Percentiles rank a stretch among this genome's conserved stretches.
phyloP scores from a whole-genome alignment of 495 filamentous ascomycete species.

The Pseudomonodictys pantanalensis region DNA sequence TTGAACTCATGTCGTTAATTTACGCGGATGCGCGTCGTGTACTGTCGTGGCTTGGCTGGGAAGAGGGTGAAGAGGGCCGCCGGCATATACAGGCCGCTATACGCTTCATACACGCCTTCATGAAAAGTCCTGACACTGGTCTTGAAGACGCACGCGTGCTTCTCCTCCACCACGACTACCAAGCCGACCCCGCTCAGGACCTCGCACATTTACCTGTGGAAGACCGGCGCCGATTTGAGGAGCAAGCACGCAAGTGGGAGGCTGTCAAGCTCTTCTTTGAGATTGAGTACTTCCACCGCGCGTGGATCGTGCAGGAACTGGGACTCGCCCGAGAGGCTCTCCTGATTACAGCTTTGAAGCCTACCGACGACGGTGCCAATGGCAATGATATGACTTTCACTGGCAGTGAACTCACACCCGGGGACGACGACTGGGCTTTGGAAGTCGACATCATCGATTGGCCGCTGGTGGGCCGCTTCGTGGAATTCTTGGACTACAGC shows the following conservation, averaged over 20 bases:
- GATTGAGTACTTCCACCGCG: conserved; percentile 7
- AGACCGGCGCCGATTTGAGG: neutral
- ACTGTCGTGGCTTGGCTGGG: neutral
- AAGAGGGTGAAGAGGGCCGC: neutral
- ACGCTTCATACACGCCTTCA: neutral
- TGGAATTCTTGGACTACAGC: neutral
- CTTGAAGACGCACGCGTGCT: neutral
- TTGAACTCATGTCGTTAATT: neutral
- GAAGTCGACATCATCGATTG: neutral
- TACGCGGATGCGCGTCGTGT: neutral
- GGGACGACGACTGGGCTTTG: neutral
- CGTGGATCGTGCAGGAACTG: conserved; percentile 5
- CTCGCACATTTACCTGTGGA: neutral
- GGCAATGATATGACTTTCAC: neutral
- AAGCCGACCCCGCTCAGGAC: neutral
- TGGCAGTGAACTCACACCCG: neutral
- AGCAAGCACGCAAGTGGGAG: neutral
- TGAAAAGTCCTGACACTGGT: neutral
- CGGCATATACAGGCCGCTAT: neutral
- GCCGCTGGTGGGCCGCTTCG: neutral
- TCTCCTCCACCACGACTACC: neutral
- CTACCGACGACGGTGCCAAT: neutral
- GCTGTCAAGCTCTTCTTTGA: conserved; percentile 3
- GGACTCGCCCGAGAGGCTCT: neutral
- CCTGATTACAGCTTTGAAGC: neutral